Percentiles rank a stretch among this genome's conserved stretches.
Conservation (phyloP, 2,329 filamentous ascomycete species). For the Stachybotrys chartarum region DNA sequence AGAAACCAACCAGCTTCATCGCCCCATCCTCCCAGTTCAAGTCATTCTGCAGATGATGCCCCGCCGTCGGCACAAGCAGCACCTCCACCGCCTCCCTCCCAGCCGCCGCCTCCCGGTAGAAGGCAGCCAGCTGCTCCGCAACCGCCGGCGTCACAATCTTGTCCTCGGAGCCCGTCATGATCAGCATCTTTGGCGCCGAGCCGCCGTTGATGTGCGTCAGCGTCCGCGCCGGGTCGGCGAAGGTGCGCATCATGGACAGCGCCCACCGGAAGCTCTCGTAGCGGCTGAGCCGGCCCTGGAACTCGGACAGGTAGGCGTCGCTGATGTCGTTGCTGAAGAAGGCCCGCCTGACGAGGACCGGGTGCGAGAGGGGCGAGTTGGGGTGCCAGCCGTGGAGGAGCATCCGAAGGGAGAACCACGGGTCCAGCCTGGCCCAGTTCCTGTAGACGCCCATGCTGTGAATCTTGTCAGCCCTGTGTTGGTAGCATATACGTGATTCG, state of each 20-base stretch:
- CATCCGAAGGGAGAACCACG: constrained; percentile 38
- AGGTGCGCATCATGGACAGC: constrained; percentile 36
- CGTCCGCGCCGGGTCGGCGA: constrained; percentile 32
- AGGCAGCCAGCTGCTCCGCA: constrained; percentile 27
- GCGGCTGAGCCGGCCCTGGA: constrained; percentile 33
- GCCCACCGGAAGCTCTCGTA: constrained; percentile 49
- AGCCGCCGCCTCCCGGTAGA: constrained; percentile 10
- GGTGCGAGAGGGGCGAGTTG: constrained; percentile 44
- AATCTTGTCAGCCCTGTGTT: not conserved
- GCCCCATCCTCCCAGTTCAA: constrained; percentile 39
- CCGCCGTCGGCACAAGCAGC: constrained; percentile 33
- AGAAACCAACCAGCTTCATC: constrained; percentile 34
- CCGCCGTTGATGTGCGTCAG: constrained; percentile 25
- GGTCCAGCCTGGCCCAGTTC: constrained; percentile 40
- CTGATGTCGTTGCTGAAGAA: constrained; percentile 43
- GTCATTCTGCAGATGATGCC: constrained; percentile 49
- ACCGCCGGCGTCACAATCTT: constrained; percentile 30
- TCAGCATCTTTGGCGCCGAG: constrained; percentile 21
- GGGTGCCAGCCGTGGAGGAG: constrained; percentile 40
- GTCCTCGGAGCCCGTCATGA: constrained; percentile 32
- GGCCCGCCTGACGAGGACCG: constrained; percentile 35
- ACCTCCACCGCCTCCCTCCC: constrained; percentile 17
- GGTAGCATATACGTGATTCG: not conserved
- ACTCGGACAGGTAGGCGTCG: constrained; percentile 27
- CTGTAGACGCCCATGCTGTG: constrained; percentile 34